These are phyloP conservation scores for Penicillium goetzii DNA, from an alignment of 495 filamentous ascomycete species.

Conservation along the genomic window DNA sequence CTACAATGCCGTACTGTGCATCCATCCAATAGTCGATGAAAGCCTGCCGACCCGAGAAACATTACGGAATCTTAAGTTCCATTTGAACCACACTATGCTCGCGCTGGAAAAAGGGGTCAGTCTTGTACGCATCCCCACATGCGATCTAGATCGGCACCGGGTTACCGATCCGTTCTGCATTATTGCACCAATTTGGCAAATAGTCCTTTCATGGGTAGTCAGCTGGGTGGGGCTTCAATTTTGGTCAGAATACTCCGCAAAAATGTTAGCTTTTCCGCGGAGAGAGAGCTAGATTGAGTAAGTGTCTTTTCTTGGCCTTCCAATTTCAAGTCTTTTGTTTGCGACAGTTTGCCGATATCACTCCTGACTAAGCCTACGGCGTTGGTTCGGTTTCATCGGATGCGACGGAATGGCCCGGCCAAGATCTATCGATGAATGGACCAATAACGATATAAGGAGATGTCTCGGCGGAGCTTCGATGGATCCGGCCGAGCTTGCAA, in stretches of 20 bases:
- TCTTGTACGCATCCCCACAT: constrained; percentile 21
- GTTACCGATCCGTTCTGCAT: constrained; percentile 18
- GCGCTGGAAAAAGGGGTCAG: constrained; percentile 8
- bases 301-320: no score
- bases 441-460: not conserved
- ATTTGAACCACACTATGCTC: not conserved
- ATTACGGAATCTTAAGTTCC: constrained; percentile 8
- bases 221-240: not conserved
- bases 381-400: constrained; percentile 8
- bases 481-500: constrained; percentile 5
- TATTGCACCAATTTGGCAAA: constrained; percentile 16
- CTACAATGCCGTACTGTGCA: no score
- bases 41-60: not conserved
- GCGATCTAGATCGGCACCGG: constrained; percentile 24
- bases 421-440: constrained; percentile 1
- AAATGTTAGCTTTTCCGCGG: not conserved
- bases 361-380: not conserved
- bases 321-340: not conserved
- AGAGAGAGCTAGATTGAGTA: not conserved
- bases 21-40: constrained; percentile 5
- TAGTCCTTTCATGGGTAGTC: not conserved
- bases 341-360: not conserved
- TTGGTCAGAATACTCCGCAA: not conserved
- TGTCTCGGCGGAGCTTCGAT: constrained; percentile 3
- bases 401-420: not conserved